phyloP scores from a whole-genome alignment of 345 rosid genomes.

The Hypericum perforatum region DNA sequence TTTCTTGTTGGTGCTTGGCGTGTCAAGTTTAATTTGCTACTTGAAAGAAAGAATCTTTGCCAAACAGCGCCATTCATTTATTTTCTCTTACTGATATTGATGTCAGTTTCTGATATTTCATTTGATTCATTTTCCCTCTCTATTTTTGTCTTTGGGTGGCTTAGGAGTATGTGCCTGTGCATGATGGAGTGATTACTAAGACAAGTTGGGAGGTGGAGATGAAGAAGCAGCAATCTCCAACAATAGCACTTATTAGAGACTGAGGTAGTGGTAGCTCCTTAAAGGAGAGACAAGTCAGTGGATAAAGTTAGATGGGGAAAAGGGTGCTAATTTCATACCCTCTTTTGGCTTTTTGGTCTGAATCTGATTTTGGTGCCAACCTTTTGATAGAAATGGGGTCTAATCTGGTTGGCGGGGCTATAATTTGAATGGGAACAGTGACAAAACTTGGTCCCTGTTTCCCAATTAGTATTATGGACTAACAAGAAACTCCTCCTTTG shows the following conservation, averaged over 20 bases:
- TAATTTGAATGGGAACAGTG: too few species aligned
- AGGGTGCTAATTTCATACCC: not conserved
- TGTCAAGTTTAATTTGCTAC: conserved; percentile 4
- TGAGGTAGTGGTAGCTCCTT: conserved; percentile 45
- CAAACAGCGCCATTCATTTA: not conserved
- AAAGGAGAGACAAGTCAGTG: conserved; percentile 4
- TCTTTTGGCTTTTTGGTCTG: not conserved
- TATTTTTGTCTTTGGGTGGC: not conserved
- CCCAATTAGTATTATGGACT: too few species aligned
- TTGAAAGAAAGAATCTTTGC: conserved; percentile 11
- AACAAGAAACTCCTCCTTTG: too few species aligned
- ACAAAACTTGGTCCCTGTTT: too few species aligned
- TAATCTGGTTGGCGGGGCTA: too few species aligned
- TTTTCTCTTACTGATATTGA: not conserved
- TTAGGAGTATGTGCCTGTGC: conserved; percentile 80
- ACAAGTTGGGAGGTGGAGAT: conserved; percentile 70
- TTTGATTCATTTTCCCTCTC: conserved; percentile 12
- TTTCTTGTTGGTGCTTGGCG: not conserved
- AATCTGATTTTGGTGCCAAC: too few species aligned
- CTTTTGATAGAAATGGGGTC: too few species aligned
- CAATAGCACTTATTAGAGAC: conserved; percentile 37
- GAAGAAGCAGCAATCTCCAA: conserved; percentile 22
- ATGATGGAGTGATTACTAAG: conserved; percentile 64
- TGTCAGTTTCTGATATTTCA: conserved; percentile 13
- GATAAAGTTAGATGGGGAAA: conserved; percentile 1